Evolutionary conservation across 805 yeast species (phyloP).

Genomic region (Schizosaccharomyces octosporus): DNA sequence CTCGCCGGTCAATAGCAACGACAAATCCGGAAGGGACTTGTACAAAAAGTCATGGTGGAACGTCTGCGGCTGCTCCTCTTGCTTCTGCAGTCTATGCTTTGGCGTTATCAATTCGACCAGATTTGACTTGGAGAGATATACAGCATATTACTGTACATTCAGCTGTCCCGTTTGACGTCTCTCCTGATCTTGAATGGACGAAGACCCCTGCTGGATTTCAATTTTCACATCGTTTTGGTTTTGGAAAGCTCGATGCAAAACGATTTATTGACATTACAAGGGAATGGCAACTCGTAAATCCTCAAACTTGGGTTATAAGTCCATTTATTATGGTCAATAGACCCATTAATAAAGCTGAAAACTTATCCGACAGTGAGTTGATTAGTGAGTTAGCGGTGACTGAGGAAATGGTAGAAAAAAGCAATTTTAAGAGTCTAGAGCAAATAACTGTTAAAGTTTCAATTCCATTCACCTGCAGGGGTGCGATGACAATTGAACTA

Average conservation of each 20-base stretch:
- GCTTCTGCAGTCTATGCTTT: constrained; percentile 90
- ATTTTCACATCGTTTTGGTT: constrained; percentile 75
- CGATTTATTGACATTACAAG: constrained; percentile 46
- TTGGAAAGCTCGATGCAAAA: constrained; percentile 73
- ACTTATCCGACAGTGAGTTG: constrained; percentile 7
- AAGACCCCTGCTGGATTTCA: constrained; percentile 36
- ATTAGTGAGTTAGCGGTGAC: constrained; percentile 23
- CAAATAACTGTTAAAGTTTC: constrained; percentile 67
- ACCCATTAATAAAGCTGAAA: constrained; percentile 10
- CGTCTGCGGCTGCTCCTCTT: constrained; percentile 95
- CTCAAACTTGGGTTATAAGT: constrained; percentile 59
- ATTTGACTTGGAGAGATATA: constrained; percentile 83
- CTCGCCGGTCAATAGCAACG: constrained; percentile 70
- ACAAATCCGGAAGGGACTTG: constrained; percentile 37
- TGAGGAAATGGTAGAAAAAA: constrained; percentile 23
- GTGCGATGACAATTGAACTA: constrained; percentile 39
- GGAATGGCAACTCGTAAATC: constrained; percentile 64
- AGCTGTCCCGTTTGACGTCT: constrained; percentile 34
- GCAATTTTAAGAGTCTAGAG: constrained; percentile 51
- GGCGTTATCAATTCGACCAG: constrained; percentile 60
- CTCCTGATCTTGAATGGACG: constrained; percentile 53
- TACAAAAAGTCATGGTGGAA: constrained; percentile 66
- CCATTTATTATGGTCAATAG: constrained; percentile 18
- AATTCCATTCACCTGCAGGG: constrained; percentile 40
- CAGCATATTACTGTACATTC: constrained; percentile 60